These are phyloP conservation scores for Aspergillus sojae DNA, from an alignment of 2,329 filamentous ascomycete species.

Conservation along the genomic window DNA sequence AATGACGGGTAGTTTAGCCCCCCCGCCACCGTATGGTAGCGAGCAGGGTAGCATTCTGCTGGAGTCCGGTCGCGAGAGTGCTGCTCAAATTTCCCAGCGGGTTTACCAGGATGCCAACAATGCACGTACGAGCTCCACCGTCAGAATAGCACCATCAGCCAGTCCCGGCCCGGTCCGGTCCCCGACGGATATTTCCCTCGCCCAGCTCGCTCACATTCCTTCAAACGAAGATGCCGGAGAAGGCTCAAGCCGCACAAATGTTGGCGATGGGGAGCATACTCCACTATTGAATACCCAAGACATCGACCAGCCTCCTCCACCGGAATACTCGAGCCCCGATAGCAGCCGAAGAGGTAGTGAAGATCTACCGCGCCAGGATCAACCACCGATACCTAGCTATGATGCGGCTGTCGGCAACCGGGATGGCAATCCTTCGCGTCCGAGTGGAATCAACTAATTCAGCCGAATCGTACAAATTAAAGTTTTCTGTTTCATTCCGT, in stretches of 20 bases:
- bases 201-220: conserved; percentile 75
- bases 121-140: conserved; percentile 75
- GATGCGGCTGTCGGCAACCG: conserved; percentile 66
- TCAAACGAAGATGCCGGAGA: conserved; percentile 70
- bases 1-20: conserved; percentile 91
- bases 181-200: conserved; percentile 93
- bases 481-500: conserved; percentile 4
- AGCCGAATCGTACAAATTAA: not conserved
- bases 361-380: conserved; percentile 53
- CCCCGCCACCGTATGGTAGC: conserved; percentile 93
- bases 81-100: conserved; percentile 40
- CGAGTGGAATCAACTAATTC: conserved; percentile 4
- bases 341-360: conserved; percentile 60
- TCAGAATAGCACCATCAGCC: conserved; percentile 71
- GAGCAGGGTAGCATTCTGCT: conserved; percentile 96
- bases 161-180: conserved; percentile 88
- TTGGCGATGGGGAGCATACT: conserved; percentile 27
- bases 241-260: conserved; percentile 60
- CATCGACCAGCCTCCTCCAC: conserved; percentile 36
- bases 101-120: conserved; percentile 63
- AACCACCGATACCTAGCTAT: conserved; percentile 79
- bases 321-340: conserved; percentile 59
- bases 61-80: conserved; percentile 72
- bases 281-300: conserved; percentile 33
- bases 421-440: conserved; percentile 8